A percentile compares a stretch with the other conserved stretches of the same genome.
Conservation (phyloP, 2,329 filamentous ascomycete species). For the Huntiella decipiens region DNA sequence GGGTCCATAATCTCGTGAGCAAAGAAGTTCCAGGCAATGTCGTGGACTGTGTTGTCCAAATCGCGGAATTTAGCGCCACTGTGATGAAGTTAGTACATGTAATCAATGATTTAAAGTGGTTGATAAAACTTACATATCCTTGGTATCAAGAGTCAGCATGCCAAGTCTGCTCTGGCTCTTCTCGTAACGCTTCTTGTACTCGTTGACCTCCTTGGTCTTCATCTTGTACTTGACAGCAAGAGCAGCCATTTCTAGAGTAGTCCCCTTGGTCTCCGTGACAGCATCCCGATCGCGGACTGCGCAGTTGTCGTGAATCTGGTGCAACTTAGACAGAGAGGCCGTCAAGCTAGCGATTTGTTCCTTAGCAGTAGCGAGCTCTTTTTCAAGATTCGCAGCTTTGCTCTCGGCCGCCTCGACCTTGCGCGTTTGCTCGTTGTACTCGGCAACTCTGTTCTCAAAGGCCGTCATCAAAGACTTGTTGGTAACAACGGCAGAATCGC, state of each 20-base stretch:
- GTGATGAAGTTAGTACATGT: neutral
- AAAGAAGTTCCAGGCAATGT: conserved; percentile 11
- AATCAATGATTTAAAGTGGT: neutral
- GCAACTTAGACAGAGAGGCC: conserved; percentile 1
- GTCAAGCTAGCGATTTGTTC: conserved; percentile 3
- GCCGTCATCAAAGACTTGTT: conserved; percentile 10
- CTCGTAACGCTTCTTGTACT: conserved; percentile 10
- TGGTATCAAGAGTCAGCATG: conserved; percentile 10
- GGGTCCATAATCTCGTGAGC: conserved; percentile 5
- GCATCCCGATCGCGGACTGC: conserved; percentile 7
- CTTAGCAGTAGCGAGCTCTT: conserved; percentile 3
- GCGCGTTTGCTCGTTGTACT: conserved; percentile 7
- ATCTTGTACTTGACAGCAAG: conserved; percentile 8
- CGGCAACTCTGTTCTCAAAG: conserved; percentile 8
- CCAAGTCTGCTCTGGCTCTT: conserved; percentile 10
- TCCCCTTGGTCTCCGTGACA: conserved; percentile 2
- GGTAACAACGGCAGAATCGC: conserved; percentile 8
- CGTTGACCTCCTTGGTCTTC: conserved; percentile 10
- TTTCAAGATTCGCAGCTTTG: neutral
- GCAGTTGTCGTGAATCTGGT: conserved; percentile 5
- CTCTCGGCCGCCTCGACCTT: neutral
- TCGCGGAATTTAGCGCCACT: conserved; percentile 11
- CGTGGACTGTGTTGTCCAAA: conserved; percentile 10
- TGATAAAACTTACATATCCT: conserved; percentile 9
- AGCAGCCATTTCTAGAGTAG: conserved; percentile 7